These are phyloP conservation scores for Dissoconium aciculare DNA, from an alignment of 2,329 filamentous ascomycete species.

Conservation along the genomic window DNA sequence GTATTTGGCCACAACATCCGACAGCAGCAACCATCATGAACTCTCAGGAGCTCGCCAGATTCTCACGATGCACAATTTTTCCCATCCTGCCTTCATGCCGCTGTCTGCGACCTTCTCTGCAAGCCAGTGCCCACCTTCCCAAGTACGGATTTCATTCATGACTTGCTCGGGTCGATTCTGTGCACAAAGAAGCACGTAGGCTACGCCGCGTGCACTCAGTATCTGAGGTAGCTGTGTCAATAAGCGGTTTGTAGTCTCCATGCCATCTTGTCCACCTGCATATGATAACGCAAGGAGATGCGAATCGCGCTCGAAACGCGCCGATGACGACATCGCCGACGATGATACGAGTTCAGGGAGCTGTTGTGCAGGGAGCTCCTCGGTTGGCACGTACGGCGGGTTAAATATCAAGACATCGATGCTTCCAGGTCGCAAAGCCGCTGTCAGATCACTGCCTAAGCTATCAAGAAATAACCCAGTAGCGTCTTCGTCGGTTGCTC, in stretches of 20 bases:
- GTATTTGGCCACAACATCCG: no score
- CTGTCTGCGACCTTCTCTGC: constrained; percentile 67
- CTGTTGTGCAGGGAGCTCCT: constrained; percentile 43
- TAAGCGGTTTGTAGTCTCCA: constrained; percentile 80
- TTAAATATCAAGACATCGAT: constrained; percentile 91
- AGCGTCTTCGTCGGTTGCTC: constrained; percentile 21
- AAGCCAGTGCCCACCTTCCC: constrained; percentile 52
- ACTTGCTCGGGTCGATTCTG: constrained; percentile 75
- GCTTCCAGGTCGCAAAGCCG: constrained; percentile 40
- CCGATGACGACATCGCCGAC: constrained; percentile 6
- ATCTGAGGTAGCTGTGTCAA: constrained; percentile 52
- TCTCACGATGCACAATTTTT: constrained; percentile 77
- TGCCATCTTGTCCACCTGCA: constrained; percentile 76
- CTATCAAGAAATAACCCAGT: constrained; percentile 46
- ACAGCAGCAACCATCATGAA: no score
- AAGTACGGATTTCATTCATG: constrained; percentile 43
- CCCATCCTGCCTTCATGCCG: constrained; percentile 83
- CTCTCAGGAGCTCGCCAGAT: constrained; percentile 66
- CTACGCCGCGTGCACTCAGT: constrained; percentile 55
- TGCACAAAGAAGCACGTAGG: constrained; percentile 78
- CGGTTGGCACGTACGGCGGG: constrained; percentile 87
- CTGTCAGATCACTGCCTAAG: constrained; percentile 54
- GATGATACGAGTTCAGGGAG: constrained; percentile 4
- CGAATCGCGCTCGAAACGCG: constrained; percentile 60
- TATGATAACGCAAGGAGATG: constrained; percentile 75